Evolutionary conservation across 2,329 filamentous ascomycete species (phyloP).

Genomic region (Lomentospora prolificans): DNA sequence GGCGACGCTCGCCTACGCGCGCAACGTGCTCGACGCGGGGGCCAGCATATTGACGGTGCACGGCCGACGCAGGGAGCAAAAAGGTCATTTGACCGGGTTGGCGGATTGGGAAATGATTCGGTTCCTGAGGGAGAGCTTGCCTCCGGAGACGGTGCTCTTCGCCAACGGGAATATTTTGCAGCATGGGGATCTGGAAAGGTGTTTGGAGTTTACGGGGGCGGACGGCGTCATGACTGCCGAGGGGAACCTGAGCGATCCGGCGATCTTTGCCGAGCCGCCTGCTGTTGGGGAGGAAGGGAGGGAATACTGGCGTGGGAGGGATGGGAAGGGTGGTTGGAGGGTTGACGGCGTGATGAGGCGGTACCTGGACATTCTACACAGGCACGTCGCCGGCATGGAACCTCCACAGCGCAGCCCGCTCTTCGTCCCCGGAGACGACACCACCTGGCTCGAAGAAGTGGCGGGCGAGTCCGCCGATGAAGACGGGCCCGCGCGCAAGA

Average conservation of each 20-base stretch:
- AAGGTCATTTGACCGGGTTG: conserved; percentile 87
- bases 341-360: conserved; percentile 80
- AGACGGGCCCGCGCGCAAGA: conserved; percentile 40
- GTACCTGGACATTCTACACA: conserved; percentile 85
- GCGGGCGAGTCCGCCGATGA: conserved; percentile 22
- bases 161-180: conserved; percentile 92
- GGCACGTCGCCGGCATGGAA: conserved; percentile 57
- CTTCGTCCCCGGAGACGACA: conserved; percentile 55
- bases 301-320: conserved; percentile 77
- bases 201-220: conserved; percentile 73
- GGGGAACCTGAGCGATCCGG: conserved; percentile 85
- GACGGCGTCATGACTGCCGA: conserved; percentile 96
- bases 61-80: conserved; percentile 80
- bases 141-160: conserved; percentile 83
- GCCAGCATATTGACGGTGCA: conserved; percentile 92
- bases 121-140: conserved; percentile 73
- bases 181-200: conserved; percentile 65
- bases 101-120: conserved; percentile 86
- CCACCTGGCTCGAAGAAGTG: conserved; percentile 30
- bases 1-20: conserved; percentile 79
- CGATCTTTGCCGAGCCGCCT: conserved; percentile 67
- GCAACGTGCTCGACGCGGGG: conserved; percentile 75
- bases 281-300: conserved; percentile 53
- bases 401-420: conserved; percentile 62
- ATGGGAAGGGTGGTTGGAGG: conserved; percentile 75